Evolutionary conservation across 1,284 basidiomycete species (phyloP).

Genomic region (Ceratobasidium sp.): DNA sequence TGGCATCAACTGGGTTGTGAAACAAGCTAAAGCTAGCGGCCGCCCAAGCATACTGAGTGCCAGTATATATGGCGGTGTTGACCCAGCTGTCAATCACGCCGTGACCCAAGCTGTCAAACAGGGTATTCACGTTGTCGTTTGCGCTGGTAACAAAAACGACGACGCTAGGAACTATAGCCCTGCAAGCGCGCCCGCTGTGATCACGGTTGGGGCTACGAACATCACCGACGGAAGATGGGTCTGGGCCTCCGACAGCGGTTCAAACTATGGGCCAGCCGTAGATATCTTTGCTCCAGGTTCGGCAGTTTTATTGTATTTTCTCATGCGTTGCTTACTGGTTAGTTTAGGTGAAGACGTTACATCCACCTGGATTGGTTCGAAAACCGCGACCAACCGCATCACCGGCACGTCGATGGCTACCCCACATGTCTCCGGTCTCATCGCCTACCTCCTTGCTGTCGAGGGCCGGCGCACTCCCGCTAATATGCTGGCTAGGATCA

Average conservation of each 20-base stretch:
- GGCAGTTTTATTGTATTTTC: no score
- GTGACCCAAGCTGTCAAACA: conserved; percentile 43
- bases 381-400: conserved; percentile 42
- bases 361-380: conserved; percentile 45
- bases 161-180: conserved; percentile 58
- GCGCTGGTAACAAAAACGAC: conserved; percentile 52
- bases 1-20: conserved; percentile 44
- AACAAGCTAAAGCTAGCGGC: conserved; percentile 24
- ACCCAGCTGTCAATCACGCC: conserved; percentile 46
- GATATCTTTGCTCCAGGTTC: conserved; percentile 57
- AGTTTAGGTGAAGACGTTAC: conserved; percentile 53
- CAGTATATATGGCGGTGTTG: conserved; percentile 44
- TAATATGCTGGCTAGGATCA: conserved; percentile 7
- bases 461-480: conserved; percentile 47
- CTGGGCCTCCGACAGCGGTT: conserved; percentile 83
- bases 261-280: conserved; percentile 55
- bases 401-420: conserved; percentile 50
- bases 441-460: conserved; percentile 44
- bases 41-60: conserved; percentile 49
- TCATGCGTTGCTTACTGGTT: no score
- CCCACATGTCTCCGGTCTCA: conserved; percentile 49
- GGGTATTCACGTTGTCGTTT: conserved; percentile 49
- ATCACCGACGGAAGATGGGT: conserved; percentile 53
- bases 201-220: conserved; percentile 59
- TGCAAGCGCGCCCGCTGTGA: conserved; percentile 55